Percentiles rank a stretch among this genome's conserved stretches.
Conservation (phyloP, 83 land plant genomes). For the Picea mariana region DNA sequence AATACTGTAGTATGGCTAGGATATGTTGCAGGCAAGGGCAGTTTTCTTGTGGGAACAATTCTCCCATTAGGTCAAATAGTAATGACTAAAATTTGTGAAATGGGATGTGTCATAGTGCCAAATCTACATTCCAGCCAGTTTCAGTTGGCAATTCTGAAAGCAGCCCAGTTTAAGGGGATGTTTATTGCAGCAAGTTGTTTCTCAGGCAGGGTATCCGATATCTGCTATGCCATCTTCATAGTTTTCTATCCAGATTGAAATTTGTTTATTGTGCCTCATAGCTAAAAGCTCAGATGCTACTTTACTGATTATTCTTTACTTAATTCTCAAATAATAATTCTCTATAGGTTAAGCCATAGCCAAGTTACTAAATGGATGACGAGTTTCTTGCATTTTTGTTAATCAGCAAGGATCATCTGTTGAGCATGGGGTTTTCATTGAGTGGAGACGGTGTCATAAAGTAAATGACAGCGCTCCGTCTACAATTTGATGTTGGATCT, state of each 20-base stretch:
- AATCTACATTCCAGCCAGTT: background rate
- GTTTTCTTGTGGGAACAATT: slow-evolving; percentile 8
- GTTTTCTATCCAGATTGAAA: background rate
- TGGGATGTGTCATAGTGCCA: background rate
- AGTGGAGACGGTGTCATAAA: slow-evolving; percentile 14
- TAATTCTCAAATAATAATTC: slow-evolving; percentile 6
- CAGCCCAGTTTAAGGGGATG: background rate
- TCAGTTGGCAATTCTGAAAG: slow-evolving; percentile 1
- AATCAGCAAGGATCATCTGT: slow-evolving; percentile 17
- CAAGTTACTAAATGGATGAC: slow-evolving; percentile 9
- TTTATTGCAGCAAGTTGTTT: slow-evolving; percentile 5
- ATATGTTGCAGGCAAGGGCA: background rate
- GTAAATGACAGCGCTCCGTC: background rate
- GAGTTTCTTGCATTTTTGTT: slow-evolving; percentile 8
- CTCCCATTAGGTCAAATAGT: background rate
- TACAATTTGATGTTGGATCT: slow-evolving; percentile 14
- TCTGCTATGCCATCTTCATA: background rate
- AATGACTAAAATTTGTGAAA: background rate
- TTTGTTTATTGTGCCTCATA: slow-evolving; percentile 6
- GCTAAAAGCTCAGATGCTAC: slow-evolving; percentile 4
- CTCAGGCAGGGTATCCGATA: slow-evolving; percentile 14
- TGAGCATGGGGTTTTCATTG: slow-evolving; percentile 15
- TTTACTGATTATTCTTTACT: slow-evolving; percentile 12
- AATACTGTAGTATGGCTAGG: slow-evolving; percentile 3
- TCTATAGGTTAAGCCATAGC: slow-evolving; percentile 4